Evolutionary conservation across 257 asterid species (phyloP).

Genomic region (Nemophila menziesii): DNA sequence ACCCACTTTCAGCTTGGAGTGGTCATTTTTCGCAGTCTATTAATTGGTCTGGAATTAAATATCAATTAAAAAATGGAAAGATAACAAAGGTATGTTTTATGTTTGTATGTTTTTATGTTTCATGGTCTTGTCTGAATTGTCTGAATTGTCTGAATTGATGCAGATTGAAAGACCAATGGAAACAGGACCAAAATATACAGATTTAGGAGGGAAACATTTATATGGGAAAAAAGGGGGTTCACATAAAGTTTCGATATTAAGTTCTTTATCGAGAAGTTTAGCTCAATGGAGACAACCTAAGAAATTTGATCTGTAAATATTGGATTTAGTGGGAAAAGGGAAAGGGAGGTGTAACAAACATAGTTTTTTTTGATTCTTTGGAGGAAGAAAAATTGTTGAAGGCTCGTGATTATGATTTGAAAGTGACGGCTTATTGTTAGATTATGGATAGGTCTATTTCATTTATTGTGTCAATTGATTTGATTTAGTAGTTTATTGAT

Average conservation of each 20-base stretch:
- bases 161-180: conserved; percentile 93
- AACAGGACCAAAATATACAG: conserved; percentile 83
- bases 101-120: no score
- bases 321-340: background rate
- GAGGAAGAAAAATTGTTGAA: conserved; percentile 11
- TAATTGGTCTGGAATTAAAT: conserved; percentile 94
- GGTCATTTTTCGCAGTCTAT: conserved; percentile 90
- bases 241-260: conserved; percentile 43
- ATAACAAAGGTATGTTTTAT: conserved; percentile 50
- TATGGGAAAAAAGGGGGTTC: conserved; percentile 64
- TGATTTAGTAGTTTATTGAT: conserved; percentile 5
- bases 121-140: no score
- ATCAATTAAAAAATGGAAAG: conserved; percentile 83
- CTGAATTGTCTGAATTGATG: conserved; percentile 7
- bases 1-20: conserved; percentile 81
- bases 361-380: conserved; percentile 25
- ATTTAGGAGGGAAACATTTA: conserved; percentile 88
- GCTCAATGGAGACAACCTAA: conserved; percentile 67
- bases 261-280: conserved; percentile 50
- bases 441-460: background rate
- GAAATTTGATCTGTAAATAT: conserved; percentile 55
- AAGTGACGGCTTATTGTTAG: background rate
- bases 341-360: background rate
- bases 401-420: conserved; percentile 4
- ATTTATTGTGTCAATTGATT: conserved; percentile 5